Conservation (phyloP, 805 yeast species). For the Candida pini region DNA sequence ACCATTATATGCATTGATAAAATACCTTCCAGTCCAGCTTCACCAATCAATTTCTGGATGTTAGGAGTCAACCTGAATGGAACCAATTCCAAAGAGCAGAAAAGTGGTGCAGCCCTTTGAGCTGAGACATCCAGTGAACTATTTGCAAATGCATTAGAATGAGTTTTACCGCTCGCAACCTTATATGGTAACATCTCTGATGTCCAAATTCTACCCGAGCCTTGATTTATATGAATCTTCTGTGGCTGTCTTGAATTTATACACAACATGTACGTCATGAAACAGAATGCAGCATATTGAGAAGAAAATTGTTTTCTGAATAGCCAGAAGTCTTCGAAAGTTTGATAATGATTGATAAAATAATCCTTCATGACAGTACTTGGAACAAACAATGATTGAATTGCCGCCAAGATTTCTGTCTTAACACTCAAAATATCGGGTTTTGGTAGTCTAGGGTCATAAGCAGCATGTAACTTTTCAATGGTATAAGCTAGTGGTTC, state of each 20-base stretch:
- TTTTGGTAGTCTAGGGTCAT: slow-evolving; percentile 87
- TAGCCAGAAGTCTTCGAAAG: slow-evolving; percentile 93
- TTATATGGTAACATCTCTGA: slow-evolving; percentile 93
- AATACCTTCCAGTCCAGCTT: slow-evolving; percentile 88
- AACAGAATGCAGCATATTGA: slow-evolving; percentile 89
- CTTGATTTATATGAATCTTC: slow-evolving; percentile 76
- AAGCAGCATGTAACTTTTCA: slow-evolving; percentile 84
- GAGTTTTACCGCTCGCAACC: slow-evolving; percentile 48
- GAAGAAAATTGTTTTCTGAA: slow-evolving; percentile 93
- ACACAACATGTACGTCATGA: slow-evolving; percentile 91
- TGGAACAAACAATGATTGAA: slow-evolving; percentile 84
- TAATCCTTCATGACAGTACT: slow-evolving; percentile 74
- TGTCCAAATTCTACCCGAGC: slow-evolving; percentile 87
- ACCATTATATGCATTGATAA: slow-evolving; percentile 78
- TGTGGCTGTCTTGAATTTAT: slow-evolving; percentile 91
- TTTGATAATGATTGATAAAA: slow-evolving; percentile 61
- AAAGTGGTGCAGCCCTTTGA: slow-evolving; percentile 69
- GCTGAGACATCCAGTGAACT: slow-evolving; percentile 43
- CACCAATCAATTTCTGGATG: slow-evolving; percentile 89
- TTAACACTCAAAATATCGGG: slow-evolving; percentile 87
- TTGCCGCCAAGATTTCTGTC: slow-evolving; percentile 86
- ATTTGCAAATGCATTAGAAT: slow-evolving; percentile 34
- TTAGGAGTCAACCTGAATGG: slow-evolving; percentile 97
- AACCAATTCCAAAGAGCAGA: slow-evolving; percentile 86
- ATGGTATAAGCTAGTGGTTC: slow-evolving; percentile 84